Base-by-base conservation (phyloP, 306 rosid species). In the Cicer judaicum region DNA sequence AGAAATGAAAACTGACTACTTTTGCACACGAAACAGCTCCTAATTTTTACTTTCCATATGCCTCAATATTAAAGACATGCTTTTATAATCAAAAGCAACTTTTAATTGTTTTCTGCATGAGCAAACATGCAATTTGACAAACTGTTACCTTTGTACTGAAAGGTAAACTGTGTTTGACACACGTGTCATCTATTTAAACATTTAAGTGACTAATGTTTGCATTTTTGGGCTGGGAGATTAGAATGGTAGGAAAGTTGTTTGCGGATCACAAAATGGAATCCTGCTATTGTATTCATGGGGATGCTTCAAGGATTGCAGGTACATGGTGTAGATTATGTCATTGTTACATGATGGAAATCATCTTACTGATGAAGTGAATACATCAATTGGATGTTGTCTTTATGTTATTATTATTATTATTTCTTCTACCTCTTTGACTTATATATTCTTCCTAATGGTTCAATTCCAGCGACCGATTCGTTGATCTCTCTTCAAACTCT, bases 251-350 rank as follows among this genome's bases (percentile, higher is more conserved):
- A 93, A 91, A 85, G 89, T 93, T 74, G 85, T 93, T 60, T 93
- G 98, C 21, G 95, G 92, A 73, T 84, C 98, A 67, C 97, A 93
- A 81, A 77, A 77, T 79, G 98, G 96, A 79, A 80, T 78, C 67
- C 63, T 93, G 9, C 79, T 93, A 21, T 77, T 93, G 69, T 93
- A 93, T 79, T 89, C 98, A 7, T 93, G 97, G 97, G 98, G 96
- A 53, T 88, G 68, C 87, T 89, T 91, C 90, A 86, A 87, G 86
- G 97, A 93, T 79, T 89, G 97, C 82, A 93, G 98, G 98, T 93
- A 76, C 59, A 7, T 41, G 38, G 65, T 19, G 42, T 79, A 39
- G 70, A 74, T 55, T 9, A 24, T 68, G 34, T 59, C 63, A 40
- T 72, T 16, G 63, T 53, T 69, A 9, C 16, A 14, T 78, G 52